Evolutionary conservation across 495 filamentous ascomycete species (phyloP).

Genomic region (Neurospora intermedia): DNA sequence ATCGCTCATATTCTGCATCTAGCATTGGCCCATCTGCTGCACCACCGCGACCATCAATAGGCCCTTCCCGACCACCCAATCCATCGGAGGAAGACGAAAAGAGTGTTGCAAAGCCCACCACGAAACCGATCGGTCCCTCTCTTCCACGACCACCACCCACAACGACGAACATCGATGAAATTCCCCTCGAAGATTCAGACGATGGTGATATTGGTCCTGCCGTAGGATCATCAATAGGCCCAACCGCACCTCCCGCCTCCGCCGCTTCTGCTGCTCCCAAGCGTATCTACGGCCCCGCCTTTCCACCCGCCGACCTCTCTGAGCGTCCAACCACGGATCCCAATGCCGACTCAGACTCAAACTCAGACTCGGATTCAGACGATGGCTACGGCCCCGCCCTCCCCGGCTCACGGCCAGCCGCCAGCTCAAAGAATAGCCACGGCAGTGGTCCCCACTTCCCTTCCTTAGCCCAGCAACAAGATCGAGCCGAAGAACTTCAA

Average conservation of each 20-base stretch:
- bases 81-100: not conserved
- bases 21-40: not conserved
- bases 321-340: constrained; percentile 26
- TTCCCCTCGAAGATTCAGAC: constrained; percentile 17
- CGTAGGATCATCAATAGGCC: constrained; percentile 11
- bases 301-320: constrained; percentile 32
- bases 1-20: not conserved
- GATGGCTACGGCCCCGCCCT: constrained; percentile 69
- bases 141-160: constrained; percentile 13
- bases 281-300: constrained; percentile 34
- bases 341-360: constrained; percentile 24
- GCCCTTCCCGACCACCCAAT: not conserved
- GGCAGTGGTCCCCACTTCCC: constrained; percentile 5
- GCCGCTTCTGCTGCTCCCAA: constrained; percentile 9
- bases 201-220: constrained; percentile 8
- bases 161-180: constrained; percentile 19
- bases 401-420: constrained; percentile 36
- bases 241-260: constrained; percentile 3
- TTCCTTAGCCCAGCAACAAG: constrained; percentile 2
- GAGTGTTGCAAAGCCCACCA: not conserved
- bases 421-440: too few relatives aligned
- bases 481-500: constrained; percentile 12
- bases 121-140: constrained; percentile 15
- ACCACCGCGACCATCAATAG: constrained; percentile 8
- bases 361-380: constrained; percentile 14